Evolutionary conservation across 2,329 filamentous ascomycete species (phyloP).

Genomic region (Fusarium clavum): DNA sequence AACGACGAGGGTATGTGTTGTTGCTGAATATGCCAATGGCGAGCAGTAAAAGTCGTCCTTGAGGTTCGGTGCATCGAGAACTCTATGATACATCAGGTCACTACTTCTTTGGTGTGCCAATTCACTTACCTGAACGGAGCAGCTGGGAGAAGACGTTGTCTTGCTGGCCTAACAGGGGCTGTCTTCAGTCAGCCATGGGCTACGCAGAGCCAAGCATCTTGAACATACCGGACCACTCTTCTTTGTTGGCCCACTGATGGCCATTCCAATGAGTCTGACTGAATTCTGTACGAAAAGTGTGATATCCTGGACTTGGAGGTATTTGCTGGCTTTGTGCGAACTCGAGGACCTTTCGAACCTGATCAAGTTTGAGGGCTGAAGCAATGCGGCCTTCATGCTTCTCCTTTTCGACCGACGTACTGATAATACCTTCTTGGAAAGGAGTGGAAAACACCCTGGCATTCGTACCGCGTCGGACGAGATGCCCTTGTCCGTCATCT

Average conservation of each 20-base stretch:
- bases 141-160: slow-evolving; percentile 67
- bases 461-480: slow-evolving; percentile 77
- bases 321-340: slow-evolving; percentile 52
- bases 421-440: slow-evolving; percentile 57
- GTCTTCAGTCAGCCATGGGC: slow-evolving; percentile 11
- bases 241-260: slow-evolving; percentile 40
- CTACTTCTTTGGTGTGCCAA: neutral
- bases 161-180: slow-evolving; percentile 33
- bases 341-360: slow-evolving; percentile 72
- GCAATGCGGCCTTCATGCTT: slow-evolving; percentile 81
- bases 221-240: slow-evolving; percentile 22
- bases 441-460: slow-evolving; percentile 72
- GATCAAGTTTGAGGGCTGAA: slow-evolving; percentile 83
- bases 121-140: slow-evolving; percentile 79
- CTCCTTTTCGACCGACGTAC: slow-evolving; percentile 69
- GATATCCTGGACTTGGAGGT: slow-evolving; percentile 7
- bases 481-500: slow-evolving; percentile 71
- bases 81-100: slow-evolving; percentile 60
- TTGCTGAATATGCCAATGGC: slow-evolving; percentile 84
- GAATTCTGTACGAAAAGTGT: slow-evolving; percentile 4
- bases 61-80: slow-evolving; percentile 89
- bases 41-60: slow-evolving; percentile 97
- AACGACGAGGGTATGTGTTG: slow-evolving; percentile 81
- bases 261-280: slow-evolving; percentile 45
- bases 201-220: neutral